phyloP scores from a whole-genome alignment of 345 rosid species.

The Euphorbia peplus region DNA sequence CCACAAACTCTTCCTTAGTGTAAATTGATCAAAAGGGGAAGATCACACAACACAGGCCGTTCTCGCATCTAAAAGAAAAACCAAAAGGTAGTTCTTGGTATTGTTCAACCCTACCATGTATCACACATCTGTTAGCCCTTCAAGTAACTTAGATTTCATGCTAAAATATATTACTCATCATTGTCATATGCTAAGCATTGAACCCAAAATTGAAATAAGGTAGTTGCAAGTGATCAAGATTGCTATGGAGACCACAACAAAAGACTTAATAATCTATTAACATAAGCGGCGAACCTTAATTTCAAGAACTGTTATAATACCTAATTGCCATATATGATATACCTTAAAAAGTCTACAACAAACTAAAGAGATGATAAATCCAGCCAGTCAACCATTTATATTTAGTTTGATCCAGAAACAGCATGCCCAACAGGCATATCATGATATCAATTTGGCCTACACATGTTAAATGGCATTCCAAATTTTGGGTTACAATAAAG shows the following conservation, averaged over 20 bases:
- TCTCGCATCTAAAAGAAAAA: too few species aligned
- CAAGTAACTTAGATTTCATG: not conserved
- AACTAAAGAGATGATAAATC: not conserved
- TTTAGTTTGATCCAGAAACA: not conserved
- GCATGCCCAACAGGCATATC: slow-evolving; percentile 10
- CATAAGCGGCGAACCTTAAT: not conserved
- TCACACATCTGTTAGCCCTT: too few species aligned
- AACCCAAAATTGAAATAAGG: not conserved
- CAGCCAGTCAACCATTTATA: slow-evolving; percentile 3
- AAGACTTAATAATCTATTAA: not conserved
- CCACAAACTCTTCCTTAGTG: too few species aligned
- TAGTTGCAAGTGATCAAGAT: not conserved
- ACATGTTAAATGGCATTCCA: slow-evolving; percentile 1
- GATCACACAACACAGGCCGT: too few species aligned
- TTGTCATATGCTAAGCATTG: not conserved
- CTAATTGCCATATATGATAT: not conserved
- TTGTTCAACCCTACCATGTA: too few species aligned
- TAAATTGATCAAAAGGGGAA: too few species aligned
- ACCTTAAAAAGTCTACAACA: not conserved
- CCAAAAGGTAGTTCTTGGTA: too few species aligned
- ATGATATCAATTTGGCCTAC: slow-evolving; percentile 12
- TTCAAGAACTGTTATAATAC: not conserved
- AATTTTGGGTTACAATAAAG: slow-evolving; percentile 4
- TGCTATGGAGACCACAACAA: not conserved
- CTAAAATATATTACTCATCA: too few species aligned